Conservation (phyloP, 2,329 filamentous ascomycete genomes). For the Hypoxylon sp. region DNA sequence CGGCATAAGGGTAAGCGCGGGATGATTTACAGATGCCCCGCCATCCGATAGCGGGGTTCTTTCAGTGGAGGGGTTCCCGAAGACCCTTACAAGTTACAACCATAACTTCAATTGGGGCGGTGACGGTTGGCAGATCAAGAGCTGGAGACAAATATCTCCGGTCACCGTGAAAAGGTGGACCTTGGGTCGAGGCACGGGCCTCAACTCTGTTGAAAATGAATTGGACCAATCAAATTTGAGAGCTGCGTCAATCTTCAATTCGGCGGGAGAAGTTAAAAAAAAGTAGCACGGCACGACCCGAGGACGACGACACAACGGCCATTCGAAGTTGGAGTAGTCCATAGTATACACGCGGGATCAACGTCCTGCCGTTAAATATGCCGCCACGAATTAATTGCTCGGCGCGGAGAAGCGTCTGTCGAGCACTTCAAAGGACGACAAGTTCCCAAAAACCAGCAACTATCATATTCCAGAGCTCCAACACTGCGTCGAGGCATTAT, state of each 20-base stretch:
- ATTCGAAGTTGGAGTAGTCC: not conserved
- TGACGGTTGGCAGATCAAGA: constrained; percentile 39
- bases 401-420: constrained; percentile 45
- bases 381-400: constrained; percentile 49
- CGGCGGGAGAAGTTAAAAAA: constrained; percentile 8
- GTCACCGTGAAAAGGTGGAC: constrained; percentile 1
- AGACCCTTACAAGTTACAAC: not conserved
- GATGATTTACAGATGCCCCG: constrained; percentile 36
- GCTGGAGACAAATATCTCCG: constrained; percentile 28
- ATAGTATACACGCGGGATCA: not conserved
- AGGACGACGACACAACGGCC: not conserved
- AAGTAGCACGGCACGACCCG: not conserved
- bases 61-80: constrained; percentile 1
- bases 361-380: constrained; percentile 38
- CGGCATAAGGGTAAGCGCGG: constrained; percentile 3
- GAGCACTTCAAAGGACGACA: constrained; percentile 45
- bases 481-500: constrained; percentile 48
- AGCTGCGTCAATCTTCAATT: constrained; percentile 36
- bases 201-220: constrained; percentile 26
- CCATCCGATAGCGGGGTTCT: constrained; percentile 31
- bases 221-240: constrained; percentile 33
- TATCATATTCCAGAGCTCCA: constrained; percentile 40
- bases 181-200: constrained; percentile 21
- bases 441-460: constrained; percentile 38
- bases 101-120: constrained; percentile 36